Base-by-base conservation (phyloP, 805 yeast genomes). In the Metschnikowia anglica region DNA sequence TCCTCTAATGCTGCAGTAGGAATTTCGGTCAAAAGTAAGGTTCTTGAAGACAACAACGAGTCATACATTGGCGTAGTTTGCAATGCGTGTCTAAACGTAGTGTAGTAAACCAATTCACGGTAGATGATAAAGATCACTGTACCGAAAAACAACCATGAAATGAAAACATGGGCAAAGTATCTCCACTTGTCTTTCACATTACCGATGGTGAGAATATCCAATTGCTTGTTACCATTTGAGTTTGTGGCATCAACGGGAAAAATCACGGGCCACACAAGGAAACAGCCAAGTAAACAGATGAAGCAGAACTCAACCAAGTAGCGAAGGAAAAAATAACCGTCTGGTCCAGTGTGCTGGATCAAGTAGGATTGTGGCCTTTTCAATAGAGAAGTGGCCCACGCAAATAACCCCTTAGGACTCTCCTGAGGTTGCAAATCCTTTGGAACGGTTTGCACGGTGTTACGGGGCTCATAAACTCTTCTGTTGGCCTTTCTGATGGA, bases 191-290 rank as follows among this genome's bases (percentile, higher is more conserved):
- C 68, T 12, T 65, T 68, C 24, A 83, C 80, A 53, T 85, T 83
- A 23, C 86, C 70, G 55, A 74, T 81, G 1, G 88, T 70, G 40
- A 86, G 67, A 23, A 81, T 65, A 53, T 83, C 85, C 49, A 86
- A 83, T 6, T 90, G 91, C 32, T 59, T 42, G 25, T 65, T 52
- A 38, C 66, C 61, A 36, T 73, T 68, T 20, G 88, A 85, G 49
- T 83, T 81, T 6, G 88, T 77, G 13, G 88, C 89, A 62, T 83
- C 81, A 31, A 86, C 79, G 0, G 95, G 84, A 54, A 86, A 73
- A 41, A 86, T 66, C 39, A 86, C 72, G 25, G 90, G 90, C 76
- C 85, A 80, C 17, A 80, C 51, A 17, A 84, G 51, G 10, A 79
- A 39, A 38, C 81, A 77, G 2, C 81, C 81, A 5, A 79, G 20